These are phyloP conservation scores for Hanseniaspora valbyensis DNA, from an alignment of 805 yeast species.

Conservation along the genomic window DNA sequence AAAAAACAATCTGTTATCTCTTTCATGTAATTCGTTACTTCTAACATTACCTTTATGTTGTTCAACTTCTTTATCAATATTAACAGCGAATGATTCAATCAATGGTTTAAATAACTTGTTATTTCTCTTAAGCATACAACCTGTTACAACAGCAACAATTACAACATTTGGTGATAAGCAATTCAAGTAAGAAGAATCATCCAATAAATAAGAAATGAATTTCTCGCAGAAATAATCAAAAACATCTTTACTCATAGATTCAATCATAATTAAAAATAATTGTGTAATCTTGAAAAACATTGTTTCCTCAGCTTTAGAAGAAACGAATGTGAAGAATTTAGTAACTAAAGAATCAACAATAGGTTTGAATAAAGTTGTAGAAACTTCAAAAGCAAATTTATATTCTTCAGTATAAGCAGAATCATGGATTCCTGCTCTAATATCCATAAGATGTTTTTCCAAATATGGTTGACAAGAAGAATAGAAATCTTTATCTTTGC, in stretches of 20 bases:
- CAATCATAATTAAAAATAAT: conserved; percentile 40
- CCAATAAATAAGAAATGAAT: conserved; percentile 31
- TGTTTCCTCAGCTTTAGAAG: conserved; percentile 35
- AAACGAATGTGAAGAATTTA: conserved; percentile 52
- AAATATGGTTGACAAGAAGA: conserved; percentile 36
- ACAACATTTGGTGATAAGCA: conserved; percentile 52
- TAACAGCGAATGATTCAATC: conserved; percentile 24
- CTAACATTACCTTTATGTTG: conserved; percentile 76
- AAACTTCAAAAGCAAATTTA: conserved; percentile 51
- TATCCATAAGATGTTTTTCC: conserved; percentile 46
- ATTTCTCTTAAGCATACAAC: conserved; percentile 57
- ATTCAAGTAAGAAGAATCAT: conserved; percentile 42
- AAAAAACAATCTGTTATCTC: conserved; percentile 69
- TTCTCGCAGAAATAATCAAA: conserved; percentile 36
- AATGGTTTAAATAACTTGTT: conserved; percentile 21
- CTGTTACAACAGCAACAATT: conserved; percentile 60
- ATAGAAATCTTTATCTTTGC: conserved; percentile 30
- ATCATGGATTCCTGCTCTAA: conserved; percentile 31
- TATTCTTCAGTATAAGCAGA: conserved; percentile 38
- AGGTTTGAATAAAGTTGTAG: conserved; percentile 58
- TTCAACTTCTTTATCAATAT: conserved; percentile 52
- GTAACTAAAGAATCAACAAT: conserved; percentile 47
- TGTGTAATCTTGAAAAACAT: conserved; percentile 33
- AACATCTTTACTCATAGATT: conserved; percentile 49
- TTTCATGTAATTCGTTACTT: conserved; percentile 53